Conservation (phyloP, 805 yeast species). For the Saturnispora besseyi region DNA sequence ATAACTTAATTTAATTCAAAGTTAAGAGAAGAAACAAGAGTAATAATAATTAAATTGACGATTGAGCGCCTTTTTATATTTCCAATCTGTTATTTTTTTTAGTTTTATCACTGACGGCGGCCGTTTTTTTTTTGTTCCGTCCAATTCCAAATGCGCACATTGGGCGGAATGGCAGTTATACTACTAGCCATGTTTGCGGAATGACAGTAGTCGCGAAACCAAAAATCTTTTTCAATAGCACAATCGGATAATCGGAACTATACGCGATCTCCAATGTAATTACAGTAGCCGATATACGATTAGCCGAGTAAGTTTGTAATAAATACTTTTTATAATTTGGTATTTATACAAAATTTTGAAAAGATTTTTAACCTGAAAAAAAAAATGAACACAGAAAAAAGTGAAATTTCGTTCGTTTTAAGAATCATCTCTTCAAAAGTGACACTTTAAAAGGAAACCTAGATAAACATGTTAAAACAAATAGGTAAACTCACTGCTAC, state of each 20-base stretch:
- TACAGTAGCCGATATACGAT: too few relatives aligned
- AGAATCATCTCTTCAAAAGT: too few relatives aligned
- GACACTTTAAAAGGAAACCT: not conserved
- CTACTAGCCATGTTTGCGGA: not conserved
- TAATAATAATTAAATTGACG: too few relatives aligned
- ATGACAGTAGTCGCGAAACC: not conserved
- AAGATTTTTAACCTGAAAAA: too few relatives aligned
- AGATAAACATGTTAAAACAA: not conserved
- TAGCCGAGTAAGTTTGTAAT: too few relatives aligned
- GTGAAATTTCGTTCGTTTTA: too few relatives aligned
- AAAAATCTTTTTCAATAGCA: not conserved
- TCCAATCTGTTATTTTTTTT: not conserved
- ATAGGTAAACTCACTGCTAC: conserved; percentile 22
- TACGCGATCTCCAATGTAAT: too few relatives aligned
- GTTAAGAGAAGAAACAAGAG: not conserved
- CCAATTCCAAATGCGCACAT: not conserved
- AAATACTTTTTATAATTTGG: too few relatives aligned
- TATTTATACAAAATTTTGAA: too few relatives aligned
- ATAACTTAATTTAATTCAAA: not conserved
- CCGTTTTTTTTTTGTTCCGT: too few relatives aligned
- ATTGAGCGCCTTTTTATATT: too few relatives aligned
- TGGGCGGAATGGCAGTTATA: not conserved
- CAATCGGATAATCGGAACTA: not conserved
- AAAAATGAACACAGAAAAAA: too few relatives aligned
- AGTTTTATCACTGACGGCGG: not conserved